A percentile compares a stretch with the other conserved stretches of the same genome.
These are phyloP conservation scores for Caulochytrium protostelioides DNA, from an alignment of 371 early-diverging fungal genomes.

Conservation along the genomic window DNA sequence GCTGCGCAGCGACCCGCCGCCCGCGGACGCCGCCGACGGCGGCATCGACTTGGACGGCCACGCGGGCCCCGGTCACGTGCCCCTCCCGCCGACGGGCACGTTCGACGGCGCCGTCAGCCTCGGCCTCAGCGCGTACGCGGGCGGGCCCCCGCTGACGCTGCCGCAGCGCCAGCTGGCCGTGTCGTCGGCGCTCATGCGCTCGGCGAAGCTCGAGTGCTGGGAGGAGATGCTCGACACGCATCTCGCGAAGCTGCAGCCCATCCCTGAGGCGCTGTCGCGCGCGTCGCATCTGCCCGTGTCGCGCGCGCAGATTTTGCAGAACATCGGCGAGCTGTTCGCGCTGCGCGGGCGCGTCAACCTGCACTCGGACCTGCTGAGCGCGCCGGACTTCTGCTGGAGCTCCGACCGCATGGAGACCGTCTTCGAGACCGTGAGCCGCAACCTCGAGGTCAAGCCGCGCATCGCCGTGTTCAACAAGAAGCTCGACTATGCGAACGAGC, in stretches of 20 bases:
- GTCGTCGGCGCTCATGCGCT: slow-evolving; percentile 24
- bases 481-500: slow-evolving; percentile 34
- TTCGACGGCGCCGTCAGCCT: too few relatives aligned
- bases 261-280: slow-evolving; percentile 20
- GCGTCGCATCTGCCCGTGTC: slow-evolving; percentile 17
- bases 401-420: slow-evolving; percentile 16
- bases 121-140: too few relatives aligned
- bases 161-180: slow-evolving; percentile 31
- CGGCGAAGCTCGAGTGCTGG: slow-evolving; percentile 22
- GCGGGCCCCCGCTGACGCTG: too few relatives aligned
- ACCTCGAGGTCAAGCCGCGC: slow-evolving; percentile 23
- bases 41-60: too few relatives aligned
- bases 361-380: slow-evolving; percentile 23
- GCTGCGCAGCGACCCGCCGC: slow-evolving; percentile 15
- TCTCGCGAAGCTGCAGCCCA: slow-evolving; percentile 14
- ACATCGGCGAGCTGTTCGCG: slow-evolving; percentile 22
- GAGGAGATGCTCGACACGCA: slow-evolving; percentile 24
- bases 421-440: slow-evolving; percentile 15
- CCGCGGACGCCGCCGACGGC: too few relatives aligned
- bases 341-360: slow-evolving; percentile 25
- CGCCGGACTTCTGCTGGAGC: slow-evolving; percentile 31
- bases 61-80: too few relatives aligned
- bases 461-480: slow-evolving; percentile 30
- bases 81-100: too few relatives aligned
- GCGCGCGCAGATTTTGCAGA: slow-evolving; percentile 15